Conservation (phyloP, 352 stramenopile species). For the Globisporangium orthogonon region DNA sequence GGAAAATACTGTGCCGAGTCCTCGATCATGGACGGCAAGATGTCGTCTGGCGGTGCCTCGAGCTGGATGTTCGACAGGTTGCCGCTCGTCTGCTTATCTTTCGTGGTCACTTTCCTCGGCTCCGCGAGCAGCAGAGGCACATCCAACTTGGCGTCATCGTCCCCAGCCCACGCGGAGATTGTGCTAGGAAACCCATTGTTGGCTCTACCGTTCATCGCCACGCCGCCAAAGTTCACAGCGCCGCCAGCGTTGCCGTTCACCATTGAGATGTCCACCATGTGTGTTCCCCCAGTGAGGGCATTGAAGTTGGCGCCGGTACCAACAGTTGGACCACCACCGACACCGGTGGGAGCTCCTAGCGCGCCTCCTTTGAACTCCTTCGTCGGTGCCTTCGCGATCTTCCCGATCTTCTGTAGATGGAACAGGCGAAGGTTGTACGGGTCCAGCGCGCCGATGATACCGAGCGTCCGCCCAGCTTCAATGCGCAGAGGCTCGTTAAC, state of each 20-base stretch:
- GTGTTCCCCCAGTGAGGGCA: constrained; percentile 10
- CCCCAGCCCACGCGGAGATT: constrained; percentile 14
- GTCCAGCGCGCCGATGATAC: constrained; percentile 76
- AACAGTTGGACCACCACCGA: constrained; percentile 23
- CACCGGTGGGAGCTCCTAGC: constrained; percentile 8
- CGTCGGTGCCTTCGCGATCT: constrained; percentile 58
- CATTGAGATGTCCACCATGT: constrained; percentile 15
- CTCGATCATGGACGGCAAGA: constrained; percentile 75
- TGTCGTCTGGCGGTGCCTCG: constrained; percentile 60
- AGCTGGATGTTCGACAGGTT: constrained; percentile 58
- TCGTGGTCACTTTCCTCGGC: constrained; percentile 51
- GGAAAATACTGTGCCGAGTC: constrained; percentile 95
- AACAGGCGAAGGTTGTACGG: constrained; percentile 84
- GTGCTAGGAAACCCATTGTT: constrained; percentile 23
- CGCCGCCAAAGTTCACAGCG: constrained; percentile 15
- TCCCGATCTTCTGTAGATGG: constrained; percentile 74
- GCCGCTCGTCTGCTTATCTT: constrained; percentile 66
- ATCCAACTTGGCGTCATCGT: constrained; percentile 45
- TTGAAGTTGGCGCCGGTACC: constrained; percentile 19
- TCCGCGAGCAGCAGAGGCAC: constrained; percentile 43
- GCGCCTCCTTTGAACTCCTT: constrained; percentile 57
- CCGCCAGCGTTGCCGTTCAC: constrained; percentile 16
- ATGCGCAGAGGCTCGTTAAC: constrained; percentile 68
- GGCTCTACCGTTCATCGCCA: constrained; percentile 10
- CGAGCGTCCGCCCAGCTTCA: constrained; percentile 75